Percentiles rank a stretch among this genome's conserved stretches.
Conservation (phyloP, 2,329 filamentous ascomycete species). For the Elsinoe necatrix region DNA sequence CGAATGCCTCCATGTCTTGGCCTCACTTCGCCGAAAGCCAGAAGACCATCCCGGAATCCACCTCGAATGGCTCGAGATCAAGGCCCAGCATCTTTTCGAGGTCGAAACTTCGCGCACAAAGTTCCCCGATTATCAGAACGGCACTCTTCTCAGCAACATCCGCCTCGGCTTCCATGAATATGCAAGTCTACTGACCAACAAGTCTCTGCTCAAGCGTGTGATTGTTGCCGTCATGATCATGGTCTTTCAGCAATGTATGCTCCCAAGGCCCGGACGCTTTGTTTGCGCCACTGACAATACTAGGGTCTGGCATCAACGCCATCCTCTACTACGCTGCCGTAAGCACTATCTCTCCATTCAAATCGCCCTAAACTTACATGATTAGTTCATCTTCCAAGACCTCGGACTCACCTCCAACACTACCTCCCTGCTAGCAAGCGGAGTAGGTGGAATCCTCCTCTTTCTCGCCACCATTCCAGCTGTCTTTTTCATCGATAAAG, state of each 20-base stretch:
- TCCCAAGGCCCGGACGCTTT: not conserved
- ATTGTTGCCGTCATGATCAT: slow-evolving; percentile 15
- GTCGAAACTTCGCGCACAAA: slow-evolving; percentile 20
- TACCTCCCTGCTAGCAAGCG: slow-evolving; percentile 53
- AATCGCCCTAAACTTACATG: too few relatives aligned
- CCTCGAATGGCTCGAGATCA: slow-evolving; percentile 27
- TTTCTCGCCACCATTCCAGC: slow-evolving; percentile 57
- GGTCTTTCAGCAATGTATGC: slow-evolving; percentile 23
- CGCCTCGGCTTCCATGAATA: slow-evolving; percentile 15
- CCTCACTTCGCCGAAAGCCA: slow-evolving; percentile 22
- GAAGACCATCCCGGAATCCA: slow-evolving; percentile 21
- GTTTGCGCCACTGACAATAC: not conserved
- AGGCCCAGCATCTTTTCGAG: slow-evolving; percentile 24
- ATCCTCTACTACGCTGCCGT: slow-evolving; percentile 40
- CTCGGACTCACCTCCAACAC: slow-evolving; percentile 38
- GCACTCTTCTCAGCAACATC: slow-evolving; percentile 14
- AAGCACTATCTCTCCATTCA: too few relatives aligned
- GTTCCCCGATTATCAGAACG: slow-evolving; percentile 33
- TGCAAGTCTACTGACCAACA: slow-evolving; percentile 17
- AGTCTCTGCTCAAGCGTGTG: slow-evolving; percentile 15
- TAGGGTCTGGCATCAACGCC: slow-evolving; percentile 35
- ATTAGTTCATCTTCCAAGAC: slow-evolving; percentile 36
- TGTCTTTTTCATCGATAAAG: slow-evolving; percentile 55
- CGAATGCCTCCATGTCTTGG: slow-evolving; percentile 22
- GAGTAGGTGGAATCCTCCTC: slow-evolving; percentile 61